Percentiles rank a stretch among this genome's conserved stretches.
phyloP scores from a whole-genome alignment of 495 filamentous ascomycete genomes.

The Tuber magnatum region DNA sequence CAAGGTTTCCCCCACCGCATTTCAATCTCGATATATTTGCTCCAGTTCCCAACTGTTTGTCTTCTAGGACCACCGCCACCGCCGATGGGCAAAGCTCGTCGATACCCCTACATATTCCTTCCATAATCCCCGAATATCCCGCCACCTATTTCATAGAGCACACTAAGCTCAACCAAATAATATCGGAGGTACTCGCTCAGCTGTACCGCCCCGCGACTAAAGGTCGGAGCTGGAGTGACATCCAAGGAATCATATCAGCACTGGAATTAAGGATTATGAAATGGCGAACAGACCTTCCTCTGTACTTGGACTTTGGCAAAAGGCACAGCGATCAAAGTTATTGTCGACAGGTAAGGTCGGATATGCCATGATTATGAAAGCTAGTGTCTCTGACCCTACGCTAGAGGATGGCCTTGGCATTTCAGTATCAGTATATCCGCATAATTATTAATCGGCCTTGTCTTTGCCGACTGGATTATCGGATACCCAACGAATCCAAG shows the following conservation, averaged over 20 bases:
- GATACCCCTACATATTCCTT: slow-evolving; percentile 11
- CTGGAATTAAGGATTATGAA: slow-evolving; percentile 50
- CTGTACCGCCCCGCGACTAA: slow-evolving; percentile 55
- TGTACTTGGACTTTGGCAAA: slow-evolving; percentile 47
- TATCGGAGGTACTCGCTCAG: slow-evolving; percentile 50
- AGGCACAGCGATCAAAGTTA: slow-evolving; percentile 27
- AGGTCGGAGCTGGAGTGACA: slow-evolving; percentile 52
- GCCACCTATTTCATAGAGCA: slow-evolving; percentile 39
- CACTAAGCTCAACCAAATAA: slow-evolving; percentile 43
- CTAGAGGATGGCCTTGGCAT: slow-evolving; percentile 48
- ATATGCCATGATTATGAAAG: neutral
- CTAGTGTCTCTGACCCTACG: slow-evolving; percentile 17
- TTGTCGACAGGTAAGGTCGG: slow-evolving; percentile 33
- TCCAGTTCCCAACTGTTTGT: slow-evolving; percentile 19
- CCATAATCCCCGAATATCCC: slow-evolving; percentile 22
- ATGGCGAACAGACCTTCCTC: slow-evolving; percentile 52
- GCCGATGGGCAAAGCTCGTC: slow-evolving; percentile 10
- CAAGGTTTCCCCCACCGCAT: slow-evolving; percentile 3
- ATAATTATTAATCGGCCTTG: slow-evolving; percentile 58
- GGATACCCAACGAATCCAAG: slow-evolving; percentile 45
- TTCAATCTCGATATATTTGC: slow-evolving; percentile 3
- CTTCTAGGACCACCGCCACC: slow-evolving; percentile 19
- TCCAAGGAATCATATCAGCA: slow-evolving; percentile 53
- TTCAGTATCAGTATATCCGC: slow-evolving; percentile 54
- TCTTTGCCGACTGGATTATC: slow-evolving; percentile 51